Conservation (phyloP, 2,329 filamentous ascomycete species). For the Ophiostoma quercus region DNA sequence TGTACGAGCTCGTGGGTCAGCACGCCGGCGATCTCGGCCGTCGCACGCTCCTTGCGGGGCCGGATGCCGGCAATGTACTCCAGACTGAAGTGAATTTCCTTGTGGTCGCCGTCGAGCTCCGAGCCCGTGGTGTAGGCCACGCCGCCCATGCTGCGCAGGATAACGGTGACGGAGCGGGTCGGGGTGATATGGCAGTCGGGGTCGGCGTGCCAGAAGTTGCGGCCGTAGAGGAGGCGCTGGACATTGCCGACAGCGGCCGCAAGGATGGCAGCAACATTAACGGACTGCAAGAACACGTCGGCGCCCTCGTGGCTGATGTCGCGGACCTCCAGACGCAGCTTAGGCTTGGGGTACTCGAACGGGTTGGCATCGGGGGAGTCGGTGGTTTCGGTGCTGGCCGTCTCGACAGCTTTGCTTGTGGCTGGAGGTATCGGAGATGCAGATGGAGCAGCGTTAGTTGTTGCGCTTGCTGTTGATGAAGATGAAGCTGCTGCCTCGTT, state of each 20-base stretch:
- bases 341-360: slow-evolving; percentile 43
- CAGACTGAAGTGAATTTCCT: slow-evolving; percentile 85
- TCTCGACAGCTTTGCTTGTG: not conserved
- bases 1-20: slow-evolving; percentile 91
- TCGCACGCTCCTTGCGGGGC: slow-evolving; percentile 38
- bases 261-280: slow-evolving; percentile 60
- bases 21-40: slow-evolving; percentile 71
- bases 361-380: not conserved
- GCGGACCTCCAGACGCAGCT: slow-evolving; percentile 55
- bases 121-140: slow-evolving; percentile 84
- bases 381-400: not conserved
- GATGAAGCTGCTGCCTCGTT: not conserved
- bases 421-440: not conserved
- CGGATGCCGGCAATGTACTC: slow-evolving; percentile 59
- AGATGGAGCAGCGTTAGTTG: not conserved
- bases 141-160: slow-evolving; percentile 72
- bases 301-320: slow-evolving; percentile 58
- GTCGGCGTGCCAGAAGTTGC: slow-evolving; percentile 39
- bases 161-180: slow-evolving; percentile 80
- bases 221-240: slow-evolving; percentile 63
- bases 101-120: slow-evolving; percentile 77
- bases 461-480: not conserved
- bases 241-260: slow-evolving; percentile 61
- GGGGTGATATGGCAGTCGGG: slow-evolving; percentile 45
- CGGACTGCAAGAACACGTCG: slow-evolving; percentile 59